These are phyloP conservation scores for Cyclostephanos tholiformis DNA, from an alignment of 108 stramenopile genomes.

Conservation along the genomic window DNA sequence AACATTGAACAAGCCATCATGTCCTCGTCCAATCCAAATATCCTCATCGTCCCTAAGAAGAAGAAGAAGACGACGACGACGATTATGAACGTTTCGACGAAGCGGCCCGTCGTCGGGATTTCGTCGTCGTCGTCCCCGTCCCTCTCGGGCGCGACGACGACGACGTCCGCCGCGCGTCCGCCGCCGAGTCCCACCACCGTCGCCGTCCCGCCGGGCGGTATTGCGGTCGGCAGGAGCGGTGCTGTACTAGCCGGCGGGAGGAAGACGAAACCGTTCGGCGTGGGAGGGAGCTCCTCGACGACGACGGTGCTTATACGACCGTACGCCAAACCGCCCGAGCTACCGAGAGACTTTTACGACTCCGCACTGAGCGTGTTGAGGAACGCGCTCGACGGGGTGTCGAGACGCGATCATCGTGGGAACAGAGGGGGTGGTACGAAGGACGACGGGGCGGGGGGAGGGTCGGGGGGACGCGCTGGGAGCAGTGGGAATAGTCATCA, in stretches of 20 bases:
- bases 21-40: slow-evolving; percentile 14
- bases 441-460: not conserved
- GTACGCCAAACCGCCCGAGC: slow-evolving; percentile 71
- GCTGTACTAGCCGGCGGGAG: not conserved
- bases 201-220: not conserved
- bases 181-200: slow-evolving; percentile 27
- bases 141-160: no score
- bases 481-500: no score
- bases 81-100: slow-evolving; percentile 3
- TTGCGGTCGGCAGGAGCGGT: not conserved
- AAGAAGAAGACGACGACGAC: slow-evolving; percentile 32
- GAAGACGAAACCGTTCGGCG: slow-evolving; percentile 9
- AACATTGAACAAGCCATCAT: not conserved
- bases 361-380: slow-evolving; percentile 49
- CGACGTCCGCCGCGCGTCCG: not conserved
- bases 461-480: no score
- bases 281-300: no score
- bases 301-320: slow-evolving; percentile 83
- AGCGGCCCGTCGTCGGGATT: not conserved
- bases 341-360: slow-evolving; percentile 78
- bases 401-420: not conserved
- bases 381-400: slow-evolving; percentile 31
- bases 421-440: not conserved
- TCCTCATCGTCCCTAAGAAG: slow-evolving; percentile 27
- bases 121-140: not conserved